phyloP scores from a whole-genome alignment of 495 filamentous ascomycete genomes.

The Cercophora sp. region DNA sequence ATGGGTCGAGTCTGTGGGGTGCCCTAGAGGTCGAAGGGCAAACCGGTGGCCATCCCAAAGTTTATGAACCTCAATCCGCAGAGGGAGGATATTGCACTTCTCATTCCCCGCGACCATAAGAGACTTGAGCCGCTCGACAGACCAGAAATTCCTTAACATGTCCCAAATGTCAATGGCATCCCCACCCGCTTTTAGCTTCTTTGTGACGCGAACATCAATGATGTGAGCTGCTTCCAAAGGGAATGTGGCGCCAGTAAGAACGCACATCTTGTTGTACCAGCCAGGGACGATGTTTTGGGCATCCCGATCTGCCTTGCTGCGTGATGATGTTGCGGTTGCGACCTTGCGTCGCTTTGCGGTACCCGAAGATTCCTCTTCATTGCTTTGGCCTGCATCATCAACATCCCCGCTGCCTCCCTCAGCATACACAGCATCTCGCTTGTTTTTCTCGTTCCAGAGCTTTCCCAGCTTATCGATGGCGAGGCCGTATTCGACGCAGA shows the following conservation, averaged over 20 bases:
- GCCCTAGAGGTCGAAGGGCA: conserved; percentile 6
- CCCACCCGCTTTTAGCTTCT: background rate
- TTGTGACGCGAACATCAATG: conserved; percentile 6
- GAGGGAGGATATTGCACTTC: conserved; percentile 7
- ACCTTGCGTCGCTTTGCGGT: conserved; percentile 8
- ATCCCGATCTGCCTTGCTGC: conserved; percentile 5
- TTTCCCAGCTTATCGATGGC: conserved; percentile 7
- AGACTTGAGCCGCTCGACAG: background rate
- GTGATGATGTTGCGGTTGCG: background rate
- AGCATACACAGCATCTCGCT: conserved; percentile 3
- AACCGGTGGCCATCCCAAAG: conserved; percentile 9
- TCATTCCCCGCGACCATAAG: background rate
- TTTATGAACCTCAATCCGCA: conserved; percentile 1
- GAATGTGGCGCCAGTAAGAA: conserved; percentile 5
- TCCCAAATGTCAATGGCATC: background rate
- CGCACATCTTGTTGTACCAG: conserved; percentile 11
- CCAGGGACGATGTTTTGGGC: conserved; percentile 6
- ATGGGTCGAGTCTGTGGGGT: conserved; percentile 1
- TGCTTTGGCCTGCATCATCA: conserved; percentile 6
- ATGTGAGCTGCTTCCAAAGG: conserved; percentile 5
- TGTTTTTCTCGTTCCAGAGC: conserved; percentile 9
- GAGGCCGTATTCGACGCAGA: background rate
- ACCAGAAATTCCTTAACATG: conserved; percentile 5
- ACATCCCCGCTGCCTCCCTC: conserved; percentile 5
- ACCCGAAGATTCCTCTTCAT: conserved; percentile 6